A percentile compares a stretch with the other conserved stretches of the same genome.
phyloP scores from a whole-genome alignment of 1,139 yeast species.

The Magnusiomyces suaveolens region DNA sequence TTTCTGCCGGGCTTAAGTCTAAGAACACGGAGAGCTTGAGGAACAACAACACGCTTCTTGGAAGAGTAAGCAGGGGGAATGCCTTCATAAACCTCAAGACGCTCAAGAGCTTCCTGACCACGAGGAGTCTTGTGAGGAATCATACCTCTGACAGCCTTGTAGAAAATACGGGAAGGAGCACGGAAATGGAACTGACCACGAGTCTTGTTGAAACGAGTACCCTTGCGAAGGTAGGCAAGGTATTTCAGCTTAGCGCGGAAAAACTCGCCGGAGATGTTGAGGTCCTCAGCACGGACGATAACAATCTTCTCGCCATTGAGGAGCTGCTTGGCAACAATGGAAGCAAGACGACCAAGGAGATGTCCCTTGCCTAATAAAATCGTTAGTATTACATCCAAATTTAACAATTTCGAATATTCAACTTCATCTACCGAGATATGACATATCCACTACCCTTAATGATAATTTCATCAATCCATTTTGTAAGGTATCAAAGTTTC shows the following conservation, averaged over 20 bases:
- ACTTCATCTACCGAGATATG: background rate
- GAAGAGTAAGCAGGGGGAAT: conserved; percentile 99
- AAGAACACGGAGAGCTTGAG: conserved; percentile 98
- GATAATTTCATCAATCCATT: background rate
- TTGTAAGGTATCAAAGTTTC: background rate
- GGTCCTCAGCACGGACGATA: conserved; percentile 94
- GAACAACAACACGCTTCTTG: conserved; percentile 99
- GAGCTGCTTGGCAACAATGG: conserved; percentile 96
- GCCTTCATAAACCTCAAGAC: conserved; percentile 99
- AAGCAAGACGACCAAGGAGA: conserved; percentile 99
- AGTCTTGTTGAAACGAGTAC: conserved; percentile 96
- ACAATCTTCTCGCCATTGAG: conserved; percentile 97
- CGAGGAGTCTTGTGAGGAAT: conserved; percentile 99
- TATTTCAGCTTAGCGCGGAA: conserved; percentile 99
- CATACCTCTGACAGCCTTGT: conserved; percentile 99
- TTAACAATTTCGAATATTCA: background rate
- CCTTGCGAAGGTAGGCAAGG: conserved; percentile 99
- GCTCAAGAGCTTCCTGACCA: conserved; percentile 99
- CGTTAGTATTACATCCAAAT: conserved; percentile 2
- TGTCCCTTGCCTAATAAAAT: conserved; percentile 77
- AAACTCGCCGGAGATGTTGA: conserved; percentile 98
- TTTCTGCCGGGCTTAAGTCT: conserved; percentile 99
- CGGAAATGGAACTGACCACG: conserved; percentile 99
- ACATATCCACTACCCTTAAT: background rate
- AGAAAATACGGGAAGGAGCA: conserved; percentile 99